Conservation (phyloP, 768 basidiomycete genomes). For the Russula foetens region DNA sequence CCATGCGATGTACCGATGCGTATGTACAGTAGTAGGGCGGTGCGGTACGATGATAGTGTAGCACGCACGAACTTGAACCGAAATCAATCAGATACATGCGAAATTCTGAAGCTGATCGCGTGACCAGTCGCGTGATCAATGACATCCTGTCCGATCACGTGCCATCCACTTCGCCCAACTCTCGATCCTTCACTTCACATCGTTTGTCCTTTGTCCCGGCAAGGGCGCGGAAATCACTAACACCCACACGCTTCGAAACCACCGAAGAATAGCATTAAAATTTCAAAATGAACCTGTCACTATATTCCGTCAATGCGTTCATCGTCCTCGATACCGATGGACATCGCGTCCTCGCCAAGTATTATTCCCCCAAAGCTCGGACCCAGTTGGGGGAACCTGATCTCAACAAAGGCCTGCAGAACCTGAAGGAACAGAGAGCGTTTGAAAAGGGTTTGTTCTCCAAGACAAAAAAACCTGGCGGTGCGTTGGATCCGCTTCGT, state of each 20-base stretch:
- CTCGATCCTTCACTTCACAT: too few relatives aligned
- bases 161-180: background rate
- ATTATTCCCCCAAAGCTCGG: constrained; percentile 71
- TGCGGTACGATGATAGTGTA: too few relatives aligned
- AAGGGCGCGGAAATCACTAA: background rate
- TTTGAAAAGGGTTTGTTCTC: constrained; percentile 95
- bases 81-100: too few relatives aligned
- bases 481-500: constrained; percentile 35
- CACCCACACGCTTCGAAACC: too few relatives aligned
- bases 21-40: too few relatives aligned
- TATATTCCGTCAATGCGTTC: constrained; percentile 84
- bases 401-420: constrained; percentile 47
- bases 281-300: constrained; percentile 64
- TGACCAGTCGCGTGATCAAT: too few relatives aligned
- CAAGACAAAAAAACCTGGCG: constrained; percentile 91
- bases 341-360: constrained; percentile 91
- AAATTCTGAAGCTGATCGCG: too few relatives aligned
- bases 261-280: background rate
- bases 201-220: background rate
- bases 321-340: constrained; percentile 94
- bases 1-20: too few relatives aligned
- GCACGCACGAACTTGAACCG: too few relatives aligned
- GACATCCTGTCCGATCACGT: background rate
- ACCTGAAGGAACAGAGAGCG: constrained; percentile 85
- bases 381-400: constrained; percentile 39